phyloP scores from a whole-genome alignment of 208 protist genomes.

The Lotmaria passim region DNA sequence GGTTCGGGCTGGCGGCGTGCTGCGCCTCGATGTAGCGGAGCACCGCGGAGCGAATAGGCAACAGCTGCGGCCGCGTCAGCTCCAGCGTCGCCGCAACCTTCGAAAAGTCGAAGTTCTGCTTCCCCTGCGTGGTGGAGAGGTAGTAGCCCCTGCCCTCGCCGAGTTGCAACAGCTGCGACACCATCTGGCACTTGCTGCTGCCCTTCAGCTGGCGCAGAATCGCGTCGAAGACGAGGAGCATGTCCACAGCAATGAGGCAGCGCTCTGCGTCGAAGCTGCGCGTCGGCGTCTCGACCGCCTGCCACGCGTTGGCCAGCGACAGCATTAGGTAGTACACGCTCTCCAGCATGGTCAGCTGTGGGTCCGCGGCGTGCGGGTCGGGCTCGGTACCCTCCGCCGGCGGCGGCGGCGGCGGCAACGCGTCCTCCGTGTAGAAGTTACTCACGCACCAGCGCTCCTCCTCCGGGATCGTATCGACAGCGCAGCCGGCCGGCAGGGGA shows the following conservation, averaged over 20 bases:
- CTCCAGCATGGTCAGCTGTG: constrained; percentile 51
- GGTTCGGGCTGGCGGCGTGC: constrained; percentile 14
- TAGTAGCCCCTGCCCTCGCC: constrained; percentile 55
- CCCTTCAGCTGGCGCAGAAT: constrained; percentile 41
- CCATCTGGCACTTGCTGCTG: constrained; percentile 30
- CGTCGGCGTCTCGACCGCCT: constrained; percentile 79
- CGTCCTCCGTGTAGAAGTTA: constrained; percentile 34
- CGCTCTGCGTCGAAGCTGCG: constrained; percentile 72
- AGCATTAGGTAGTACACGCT: constrained; percentile 62
- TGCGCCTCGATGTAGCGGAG: constrained; percentile 67
- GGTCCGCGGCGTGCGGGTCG: constrained; percentile 28
- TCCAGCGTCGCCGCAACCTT: constrained; percentile 56
- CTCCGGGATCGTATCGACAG: constrained; percentile 17
- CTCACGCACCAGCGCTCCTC: constrained; percentile 33
- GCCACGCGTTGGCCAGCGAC: constrained; percentile 75
- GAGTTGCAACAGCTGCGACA: constrained; percentile 50
- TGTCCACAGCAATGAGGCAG: constrained; percentile 57
- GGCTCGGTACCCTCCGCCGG: constrained; percentile 2
- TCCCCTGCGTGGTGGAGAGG: constrained; percentile 67
- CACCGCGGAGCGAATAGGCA: constrained; percentile 51
- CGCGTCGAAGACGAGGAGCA: constrained; percentile 81
- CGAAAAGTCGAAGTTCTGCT: constrained; percentile 47
- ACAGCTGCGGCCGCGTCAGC: constrained; percentile 57
- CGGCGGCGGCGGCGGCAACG: background rate
- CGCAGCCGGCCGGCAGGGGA: constrained; percentile 34